phyloP scores from a whole-genome alignment of 2,329 filamentous ascomycete genomes.

The Fonsecaea pugnacius region DNA sequence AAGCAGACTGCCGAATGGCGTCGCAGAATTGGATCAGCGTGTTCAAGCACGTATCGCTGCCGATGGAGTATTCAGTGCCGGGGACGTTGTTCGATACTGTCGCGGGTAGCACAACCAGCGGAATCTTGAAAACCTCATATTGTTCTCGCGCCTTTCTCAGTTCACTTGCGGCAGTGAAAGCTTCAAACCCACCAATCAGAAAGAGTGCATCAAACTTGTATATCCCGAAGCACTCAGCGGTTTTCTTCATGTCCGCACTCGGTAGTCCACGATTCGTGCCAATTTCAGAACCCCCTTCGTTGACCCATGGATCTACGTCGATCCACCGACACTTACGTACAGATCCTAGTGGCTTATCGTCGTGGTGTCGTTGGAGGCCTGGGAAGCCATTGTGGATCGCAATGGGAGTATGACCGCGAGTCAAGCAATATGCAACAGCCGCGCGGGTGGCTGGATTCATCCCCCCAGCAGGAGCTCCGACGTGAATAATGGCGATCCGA shows the following conservation, averaged over 20 bases:
- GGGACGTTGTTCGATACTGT: slow-evolving; percentile 99
- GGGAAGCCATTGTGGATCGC: slow-evolving; percentile 98
- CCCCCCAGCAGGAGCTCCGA: slow-evolving; percentile 92
- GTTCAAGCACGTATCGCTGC: slow-evolving; percentile 95
- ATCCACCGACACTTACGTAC: slow-evolving; percentile 89
- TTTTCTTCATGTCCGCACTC: slow-evolving; percentile 79
- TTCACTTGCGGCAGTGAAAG: slow-evolving; percentile 88
- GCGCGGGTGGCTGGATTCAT: slow-evolving; percentile 97
- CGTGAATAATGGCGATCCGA: slow-evolving; percentile 94
- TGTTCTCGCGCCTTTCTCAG: slow-evolving; percentile 77
- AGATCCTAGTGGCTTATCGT: slow-evolving; percentile 76
- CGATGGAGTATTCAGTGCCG: slow-evolving; percentile 94
- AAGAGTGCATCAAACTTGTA: slow-evolving; percentile 92
- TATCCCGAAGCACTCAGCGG: slow-evolving; percentile 79
- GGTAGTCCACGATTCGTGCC: slow-evolving; percentile 95
- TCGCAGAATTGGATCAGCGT: slow-evolving; percentile 94
- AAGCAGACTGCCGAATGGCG: slow-evolving; percentile 95
- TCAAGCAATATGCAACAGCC: slow-evolving; percentile 88
- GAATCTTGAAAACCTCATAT: slow-evolving; percentile 87
- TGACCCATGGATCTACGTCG: slow-evolving; percentile 93
- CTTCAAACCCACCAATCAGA: slow-evolving; percentile 92
- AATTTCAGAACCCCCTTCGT: slow-evolving; percentile 95
- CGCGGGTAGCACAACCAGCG: slow-evolving; percentile 88
- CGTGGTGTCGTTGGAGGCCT: slow-evolving; percentile 87
- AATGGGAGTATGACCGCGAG: slow-evolving; percentile 87